phyloP scores from a whole-genome alignment of 306 rosid species.

The Cucumis hystrix region DNA sequence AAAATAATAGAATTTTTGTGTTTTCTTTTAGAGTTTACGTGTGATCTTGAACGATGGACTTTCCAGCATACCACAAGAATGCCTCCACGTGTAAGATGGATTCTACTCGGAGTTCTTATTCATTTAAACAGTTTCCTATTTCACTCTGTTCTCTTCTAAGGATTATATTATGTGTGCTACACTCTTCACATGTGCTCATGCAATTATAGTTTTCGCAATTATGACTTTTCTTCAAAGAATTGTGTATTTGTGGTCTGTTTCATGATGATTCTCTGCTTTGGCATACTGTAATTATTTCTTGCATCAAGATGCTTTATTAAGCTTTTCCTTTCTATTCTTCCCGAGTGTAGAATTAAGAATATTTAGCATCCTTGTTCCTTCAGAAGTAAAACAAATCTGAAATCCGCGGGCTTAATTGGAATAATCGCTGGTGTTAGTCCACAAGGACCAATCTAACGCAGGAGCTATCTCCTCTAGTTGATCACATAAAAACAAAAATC shows the following conservation, averaged over 20 bases:
- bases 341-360: not conserved
- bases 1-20: not conserved
- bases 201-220: not conserved
- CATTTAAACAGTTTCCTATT: not conserved
- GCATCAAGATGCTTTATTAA: not conserved
- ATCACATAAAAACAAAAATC: not conserved
- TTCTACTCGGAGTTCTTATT: conserved; percentile 2
- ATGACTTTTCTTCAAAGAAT: not conserved
- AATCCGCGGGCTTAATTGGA: not conserved
- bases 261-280: not conserved
- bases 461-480: not conserved
- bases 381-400: not conserved
- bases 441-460: not conserved
- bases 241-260: not conserved
- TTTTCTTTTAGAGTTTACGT: conserved; percentile 48
- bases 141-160: not conserved
- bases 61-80: conserved; percentile 63
- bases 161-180: not conserved
- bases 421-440: not conserved
- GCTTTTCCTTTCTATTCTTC: not conserved
- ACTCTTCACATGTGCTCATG: not conserved
- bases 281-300: not conserved
- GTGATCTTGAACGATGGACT: conserved; percentile 94
- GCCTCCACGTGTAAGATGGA: conserved; percentile 74
- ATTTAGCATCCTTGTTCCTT: not conserved